Evolutionary conservation across 2,329 filamentous ascomycete genomes (phyloP).

Genomic region (Fusarium pseudoanthophilum): DNA sequence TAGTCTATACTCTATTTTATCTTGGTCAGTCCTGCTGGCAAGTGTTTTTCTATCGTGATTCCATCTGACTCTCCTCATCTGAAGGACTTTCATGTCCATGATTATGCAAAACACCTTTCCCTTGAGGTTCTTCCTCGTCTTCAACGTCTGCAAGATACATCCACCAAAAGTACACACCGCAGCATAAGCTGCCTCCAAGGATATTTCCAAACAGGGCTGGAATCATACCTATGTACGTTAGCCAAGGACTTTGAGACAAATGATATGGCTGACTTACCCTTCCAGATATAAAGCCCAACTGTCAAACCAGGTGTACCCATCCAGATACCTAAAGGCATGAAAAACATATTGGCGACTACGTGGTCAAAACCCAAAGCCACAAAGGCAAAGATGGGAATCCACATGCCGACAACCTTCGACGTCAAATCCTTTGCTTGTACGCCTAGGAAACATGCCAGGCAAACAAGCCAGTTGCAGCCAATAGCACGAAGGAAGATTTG

Average conservation of each 20-base stretch:
- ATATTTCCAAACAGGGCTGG: slow-evolving; percentile 65
- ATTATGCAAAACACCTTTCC: slow-evolving; percentile 7
- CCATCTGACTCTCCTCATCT: slow-evolving; percentile 35
- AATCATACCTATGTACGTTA: slow-evolving; percentile 52
- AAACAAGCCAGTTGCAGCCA: slow-evolving; percentile 68
- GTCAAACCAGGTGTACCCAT: slow-evolving; percentile 56
- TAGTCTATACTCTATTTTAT: neutral
- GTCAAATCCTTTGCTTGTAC: slow-evolving; percentile 60
- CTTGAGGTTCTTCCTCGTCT: neutral
- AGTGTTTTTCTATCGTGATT: neutral
- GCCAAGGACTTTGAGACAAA: accelerated
- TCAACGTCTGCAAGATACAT: slow-evolving; percentile 32
- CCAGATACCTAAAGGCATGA: slow-evolving; percentile 64
- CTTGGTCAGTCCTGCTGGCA: neutral
- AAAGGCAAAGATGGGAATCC: slow-evolving; percentile 66
- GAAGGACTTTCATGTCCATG: slow-evolving; percentile 4
- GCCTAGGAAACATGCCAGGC: slow-evolving; percentile 60
- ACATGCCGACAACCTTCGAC: slow-evolving; percentile 65
- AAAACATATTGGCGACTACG: slow-evolving; percentile 68
- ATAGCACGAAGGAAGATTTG: slow-evolving; percentile 66
- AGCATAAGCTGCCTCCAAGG: slow-evolving; percentile 64
- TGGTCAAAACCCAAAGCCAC: slow-evolving; percentile 65
- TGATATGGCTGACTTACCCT: slow-evolving; percentile 46
- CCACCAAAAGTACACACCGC: slow-evolving; percentile 53
- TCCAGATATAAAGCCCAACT: slow-evolving; percentile 66